Evolutionary conservation across 352 stramenopile species (phyloP).

Genomic region (Pythium scleroteichum): DNA sequence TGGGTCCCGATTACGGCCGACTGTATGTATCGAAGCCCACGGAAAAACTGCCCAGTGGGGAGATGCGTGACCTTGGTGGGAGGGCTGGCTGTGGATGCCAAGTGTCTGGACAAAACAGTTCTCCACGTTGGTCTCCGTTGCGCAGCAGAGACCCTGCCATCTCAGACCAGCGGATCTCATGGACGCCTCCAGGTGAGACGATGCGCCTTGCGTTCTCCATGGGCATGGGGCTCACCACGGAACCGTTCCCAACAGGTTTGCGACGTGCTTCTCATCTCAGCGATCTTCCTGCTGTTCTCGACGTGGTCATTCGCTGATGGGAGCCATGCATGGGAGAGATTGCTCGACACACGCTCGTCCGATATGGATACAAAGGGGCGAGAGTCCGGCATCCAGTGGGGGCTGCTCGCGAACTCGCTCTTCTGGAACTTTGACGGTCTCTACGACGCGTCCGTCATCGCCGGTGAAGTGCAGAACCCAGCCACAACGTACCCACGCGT

Average conservation of each 20-base stretch:
- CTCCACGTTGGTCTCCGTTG: too few species aligned
- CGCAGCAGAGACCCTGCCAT: too few species aligned
- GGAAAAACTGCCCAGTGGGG: too few species aligned
- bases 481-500: constrained; percentile 36
- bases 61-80: too few species aligned
- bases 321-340: constrained; percentile 32
- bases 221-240: too few species aligned
- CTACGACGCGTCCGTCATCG: constrained; percentile 78
- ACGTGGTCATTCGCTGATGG: constrained; percentile 36
- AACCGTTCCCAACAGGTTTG: too few species aligned
- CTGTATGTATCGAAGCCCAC: too few species aligned
- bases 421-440: constrained; percentile 95
- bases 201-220: constrained; percentile 29
- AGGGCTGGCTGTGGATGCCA: too few species aligned
- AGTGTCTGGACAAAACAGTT: too few species aligned
- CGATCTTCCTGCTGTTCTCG: constrained; percentile 43
- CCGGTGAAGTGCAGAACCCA: constrained; percentile 75
- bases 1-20: too few species aligned
- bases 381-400: constrained; percentile 46
- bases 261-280: constrained; percentile 30
- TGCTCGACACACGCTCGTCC: background rate
- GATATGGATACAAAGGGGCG: background rate
- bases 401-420: constrained; percentile 38
- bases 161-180: too few species aligned
- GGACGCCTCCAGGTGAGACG: too few species aligned